These are phyloP conservation scores for Oryza glaberrima DNA, from an alignment of 176 grass and related monocot genomes.

Conservation along the genomic window DNA sequence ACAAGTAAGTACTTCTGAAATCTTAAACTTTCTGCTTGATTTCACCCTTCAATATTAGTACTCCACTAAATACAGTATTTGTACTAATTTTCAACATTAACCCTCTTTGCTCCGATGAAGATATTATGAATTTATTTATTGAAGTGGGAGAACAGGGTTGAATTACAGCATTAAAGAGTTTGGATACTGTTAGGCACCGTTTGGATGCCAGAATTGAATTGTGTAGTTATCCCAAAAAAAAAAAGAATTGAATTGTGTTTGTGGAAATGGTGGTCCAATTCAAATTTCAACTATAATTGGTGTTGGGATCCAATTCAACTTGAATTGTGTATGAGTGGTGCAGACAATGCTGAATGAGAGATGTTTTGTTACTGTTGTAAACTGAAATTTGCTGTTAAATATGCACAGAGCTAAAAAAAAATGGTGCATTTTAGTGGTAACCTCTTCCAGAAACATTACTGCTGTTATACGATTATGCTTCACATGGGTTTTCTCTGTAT, in stretches of 20 bases:
- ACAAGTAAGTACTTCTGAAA: conserved; percentile 41
- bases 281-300: neutral
- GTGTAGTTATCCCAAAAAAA: no score
- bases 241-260: neutral
- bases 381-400: neutral
- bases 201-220: neutral
- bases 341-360: neutral
- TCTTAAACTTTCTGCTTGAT: neutral
- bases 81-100: conserved; percentile 21
- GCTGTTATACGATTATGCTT: conserved; percentile 23
- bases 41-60: conserved; percentile 4
- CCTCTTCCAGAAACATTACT: neutral
- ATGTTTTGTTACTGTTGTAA: neutral
- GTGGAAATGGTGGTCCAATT: neutral
- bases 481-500: conserved; percentile 3
- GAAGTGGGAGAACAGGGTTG: neutral
- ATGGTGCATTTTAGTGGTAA: neutral
- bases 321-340: neutral
- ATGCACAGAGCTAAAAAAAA: neutral
- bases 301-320: neutral
- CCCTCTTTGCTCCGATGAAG: neutral
- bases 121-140: conserved; percentile 30
- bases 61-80: conserved; percentile 10
- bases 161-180: conserved; percentile 21
- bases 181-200: neutral